These are phyloP conservation scores for Penicillium manginii DNA, from an alignment of 495 filamentous ascomycete genomes.

Conservation along the genomic window DNA sequence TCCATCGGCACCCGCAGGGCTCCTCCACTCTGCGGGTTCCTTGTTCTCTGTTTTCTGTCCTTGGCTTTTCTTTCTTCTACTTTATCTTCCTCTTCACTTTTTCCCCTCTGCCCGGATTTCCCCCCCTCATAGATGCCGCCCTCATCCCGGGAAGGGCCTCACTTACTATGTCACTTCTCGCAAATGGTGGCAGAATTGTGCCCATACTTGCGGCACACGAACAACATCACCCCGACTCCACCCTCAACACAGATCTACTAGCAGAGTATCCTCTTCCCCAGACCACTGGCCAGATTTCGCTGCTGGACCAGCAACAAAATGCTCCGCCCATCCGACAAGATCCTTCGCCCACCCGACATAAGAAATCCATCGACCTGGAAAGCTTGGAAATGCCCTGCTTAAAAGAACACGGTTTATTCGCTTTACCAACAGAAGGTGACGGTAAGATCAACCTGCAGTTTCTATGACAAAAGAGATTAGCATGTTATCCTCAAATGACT, in stretches of 20 bases:
- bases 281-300: slow-evolving; percentile 3
- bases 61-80: slow-evolving; percentile 17
- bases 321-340: slow-evolving; percentile 14
- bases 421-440: slow-evolving; percentile 50
- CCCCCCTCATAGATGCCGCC: slow-evolving; percentile 42
- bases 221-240: slow-evolving; percentile 25
- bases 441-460: slow-evolving; percentile 32
- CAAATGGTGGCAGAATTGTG: slow-evolving; percentile 53
- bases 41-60: slow-evolving; percentile 17
- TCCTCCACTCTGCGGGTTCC: slow-evolving; percentile 28
- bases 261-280: slow-evolving; percentile 5
- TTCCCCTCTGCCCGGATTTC: slow-evolving; percentile 5
- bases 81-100: slow-evolving; percentile 15
- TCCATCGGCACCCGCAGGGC: slow-evolving; percentile 34
- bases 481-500: not conserved
- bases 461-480: not conserved
- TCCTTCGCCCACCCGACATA: slow-evolving; percentile 15
- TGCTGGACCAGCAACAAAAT: slow-evolving; percentile 22
- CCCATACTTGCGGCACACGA: slow-evolving; percentile 46
- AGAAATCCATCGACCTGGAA: slow-evolving; percentile 29
- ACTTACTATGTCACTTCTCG: slow-evolving; percentile 46
- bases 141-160: slow-evolving; percentile 38
- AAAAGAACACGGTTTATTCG: slow-evolving; percentile 43
- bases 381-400: slow-evolving; percentile 45
- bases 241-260: slow-evolving; percentile 20